Base-by-base conservation (phyloP, 2,329 filamentous ascomycete genomes). In the Hyphodiscus sp. region DNA sequence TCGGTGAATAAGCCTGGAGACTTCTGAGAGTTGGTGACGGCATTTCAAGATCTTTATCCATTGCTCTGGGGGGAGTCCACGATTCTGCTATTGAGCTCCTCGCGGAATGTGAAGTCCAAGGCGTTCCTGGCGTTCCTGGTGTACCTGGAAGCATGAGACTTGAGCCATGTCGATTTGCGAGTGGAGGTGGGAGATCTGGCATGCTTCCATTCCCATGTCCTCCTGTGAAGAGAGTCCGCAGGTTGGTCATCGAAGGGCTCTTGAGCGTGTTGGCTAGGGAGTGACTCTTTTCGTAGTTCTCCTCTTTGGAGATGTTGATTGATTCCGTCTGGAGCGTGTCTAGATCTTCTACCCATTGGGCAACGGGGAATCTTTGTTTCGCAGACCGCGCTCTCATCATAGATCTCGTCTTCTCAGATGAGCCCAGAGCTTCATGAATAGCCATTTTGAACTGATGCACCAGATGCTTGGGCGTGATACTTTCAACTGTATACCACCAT, bases 401-500 rank as follows among this genome's bases (percentile, higher is more conserved):
- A 1, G 79, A 78, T 51, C 83, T 72, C 23, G 77, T 77, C 38
- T 79, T 72, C 15, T 69, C 69, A 58, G 79, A 79, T 1, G 81
- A 83, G 50, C 73, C 77, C 51, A 86, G 66, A 1, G 83, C 83
- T 49, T 75, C 75, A n/a, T 79, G 70, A 57, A 86, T 85, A 13
- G 83, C 80, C 58, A 76, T 73, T 65, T 80, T 82, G 72, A 86
- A 86, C 64, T 86, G 83, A 45, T 80, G 77, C 51, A 86, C 72
- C 44, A 85, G 69, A 69, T 86, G 83, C 44, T 76, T 76, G 0
- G 82, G 83, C 1, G 80, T 80, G 6, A 76, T 82, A 0, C 81
- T 84, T 65, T 86, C 83, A 52, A 86, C 79, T 0, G 83, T 85
- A 66, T 80, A 86, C 83, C 83, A 86, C 78, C 82, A 86, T 20